phyloP scores from a whole-genome alignment of 2,329 filamentous ascomycete genomes.

The Pleoardoris graminearum region DNA sequence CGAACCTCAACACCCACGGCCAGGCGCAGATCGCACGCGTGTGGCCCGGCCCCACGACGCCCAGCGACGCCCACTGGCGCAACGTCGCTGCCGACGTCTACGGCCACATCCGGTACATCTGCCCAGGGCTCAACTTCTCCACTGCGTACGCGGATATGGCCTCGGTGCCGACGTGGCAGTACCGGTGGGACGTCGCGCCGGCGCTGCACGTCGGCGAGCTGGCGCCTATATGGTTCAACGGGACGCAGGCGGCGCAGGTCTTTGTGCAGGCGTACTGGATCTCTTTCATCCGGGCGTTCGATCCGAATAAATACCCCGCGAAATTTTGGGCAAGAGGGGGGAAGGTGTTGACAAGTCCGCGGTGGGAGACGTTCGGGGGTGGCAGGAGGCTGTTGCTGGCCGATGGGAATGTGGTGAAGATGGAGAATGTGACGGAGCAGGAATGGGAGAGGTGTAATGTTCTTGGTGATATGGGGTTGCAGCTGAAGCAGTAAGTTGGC shows the following conservation, averaged over 20 bases:
- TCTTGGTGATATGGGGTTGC: conserved; percentile 32
- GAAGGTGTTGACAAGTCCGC: conserved; percentile 23
- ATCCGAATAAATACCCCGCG: conserved; percentile 46
- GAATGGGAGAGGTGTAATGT: conserved; percentile 29
- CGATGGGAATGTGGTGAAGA: conserved; percentile 32
- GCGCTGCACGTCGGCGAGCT: conserved; percentile 45
- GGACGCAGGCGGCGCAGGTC: conserved; percentile 30
- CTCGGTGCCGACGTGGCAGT: conserved; percentile 48
- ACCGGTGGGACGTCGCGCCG: conserved; percentile 53
- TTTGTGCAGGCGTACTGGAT: conserved; percentile 49
- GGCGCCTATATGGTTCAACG: conserved; percentile 45
- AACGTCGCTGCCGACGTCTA: conserved; percentile 46
- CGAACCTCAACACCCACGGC: conserved; percentile 34
- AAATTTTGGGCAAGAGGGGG: conserved; percentile 24
- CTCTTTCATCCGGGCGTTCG: conserved; percentile 47
- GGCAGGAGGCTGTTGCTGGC: conserved; percentile 32
- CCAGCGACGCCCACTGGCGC: conserved; percentile 30
- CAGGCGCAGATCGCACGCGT: conserved; percentile 31
- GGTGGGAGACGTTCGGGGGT: conserved; percentile 31
- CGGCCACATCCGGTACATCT: conserved; percentile 57
- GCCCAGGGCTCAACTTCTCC: conserved; percentile 50
- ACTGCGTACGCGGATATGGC: conserved; percentile 34
- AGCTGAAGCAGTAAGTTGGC: conserved; percentile 36
- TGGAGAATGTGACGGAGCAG: conserved; percentile 30
- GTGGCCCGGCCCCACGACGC: conserved; percentile 38